Conservation (phyloP, 129 eudicot genomes). For the Sambucus nigra region DNA sequence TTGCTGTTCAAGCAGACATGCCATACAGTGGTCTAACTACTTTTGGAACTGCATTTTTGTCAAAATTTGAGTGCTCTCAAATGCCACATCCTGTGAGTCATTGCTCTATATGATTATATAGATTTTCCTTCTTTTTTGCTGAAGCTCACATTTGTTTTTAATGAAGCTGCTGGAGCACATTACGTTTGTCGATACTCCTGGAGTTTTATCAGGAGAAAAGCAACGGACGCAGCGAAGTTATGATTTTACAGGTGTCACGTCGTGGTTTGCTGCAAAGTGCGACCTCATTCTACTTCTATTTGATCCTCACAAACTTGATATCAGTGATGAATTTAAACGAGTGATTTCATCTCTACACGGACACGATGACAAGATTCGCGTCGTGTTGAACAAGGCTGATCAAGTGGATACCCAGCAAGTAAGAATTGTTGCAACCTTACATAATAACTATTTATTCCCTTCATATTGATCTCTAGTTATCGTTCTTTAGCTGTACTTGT, state of each 20-base stretch:
- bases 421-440: background rate
- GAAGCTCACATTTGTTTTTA: constrained; percentile 1
- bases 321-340: constrained; percentile 87
- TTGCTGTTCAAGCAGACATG: constrained; percentile 97
- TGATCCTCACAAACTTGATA: constrained; percentile 96
- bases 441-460: background rate
- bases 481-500: too few relatives aligned
- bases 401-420: constrained; percentile 98
- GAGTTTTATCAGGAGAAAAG: constrained; percentile 94
- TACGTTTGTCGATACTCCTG: constrained; percentile 88
- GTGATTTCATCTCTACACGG: constrained; percentile 86
- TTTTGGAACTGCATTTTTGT: constrained; percentile 84
- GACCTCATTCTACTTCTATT: constrained; percentile 77
- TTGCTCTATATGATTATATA: background rate
- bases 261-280: constrained; percentile 93
- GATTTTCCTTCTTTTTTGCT: background rate
- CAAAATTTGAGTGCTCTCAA: constrained; percentile 89
- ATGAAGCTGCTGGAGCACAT: constrained; percentile 75
- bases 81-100: constrained; percentile 90
- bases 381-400: constrained; percentile 92
- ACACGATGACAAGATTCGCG: constrained; percentile 94
- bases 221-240: constrained; percentile 90
- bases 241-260: constrained; percentile 89
- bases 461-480: background rate
- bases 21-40: constrained; percentile 78